Base-by-base conservation (phyloP, 305 asterid genomes). In the Fraxinus platypoda region DNA sequence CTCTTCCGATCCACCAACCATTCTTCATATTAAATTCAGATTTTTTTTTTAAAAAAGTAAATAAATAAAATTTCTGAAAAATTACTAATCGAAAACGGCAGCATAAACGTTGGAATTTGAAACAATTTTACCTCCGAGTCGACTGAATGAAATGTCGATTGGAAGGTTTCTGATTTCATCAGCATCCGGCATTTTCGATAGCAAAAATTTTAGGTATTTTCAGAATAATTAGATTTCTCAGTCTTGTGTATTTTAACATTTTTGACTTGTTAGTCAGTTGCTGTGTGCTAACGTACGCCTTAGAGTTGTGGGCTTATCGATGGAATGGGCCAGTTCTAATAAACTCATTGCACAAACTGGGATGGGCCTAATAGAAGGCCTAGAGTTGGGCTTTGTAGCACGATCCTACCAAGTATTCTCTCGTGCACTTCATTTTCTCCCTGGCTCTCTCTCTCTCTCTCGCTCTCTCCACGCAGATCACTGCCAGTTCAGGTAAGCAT, bases 1-100 rank as follows among this genome's bases (percentile, higher is more conserved):
- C 97, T 92, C 91, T 89, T 96, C 90, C 99, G 97, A 89, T 96
- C 98, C 85, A 91, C 91, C 92, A 96, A 89, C 99, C 98, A 96
- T 87, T 94, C 99, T 95, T 83, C 90, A 92, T 66, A 19, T 54
- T 35, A 12, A 72, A 23, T 70, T 23, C 43, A 75, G 73, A 76
- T n/a, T n/a, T n/a, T n/a, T n/a, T n/a, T n/a, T 2, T 43, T 11
- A 11, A 37, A 81, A 81, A 13, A 6, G 17, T 3, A 7, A 80
- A 19, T 11, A 1, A 76, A 80, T 41, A 52, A 49, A 13, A 49
- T 31, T 62, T 28, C 52, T 12, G 19, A 79, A 25, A 77, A 30
- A 75, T 68, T 30, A 35, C 41, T 71, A 21, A 70, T 30, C 57
- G 37, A 15, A 4, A 66, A 64, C 17, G 64, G 31, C 64, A 15